Evolutionary conservation across 139 green algal genomes (phyloP).

Genomic region (Yamagishiella unicocca): DNA sequence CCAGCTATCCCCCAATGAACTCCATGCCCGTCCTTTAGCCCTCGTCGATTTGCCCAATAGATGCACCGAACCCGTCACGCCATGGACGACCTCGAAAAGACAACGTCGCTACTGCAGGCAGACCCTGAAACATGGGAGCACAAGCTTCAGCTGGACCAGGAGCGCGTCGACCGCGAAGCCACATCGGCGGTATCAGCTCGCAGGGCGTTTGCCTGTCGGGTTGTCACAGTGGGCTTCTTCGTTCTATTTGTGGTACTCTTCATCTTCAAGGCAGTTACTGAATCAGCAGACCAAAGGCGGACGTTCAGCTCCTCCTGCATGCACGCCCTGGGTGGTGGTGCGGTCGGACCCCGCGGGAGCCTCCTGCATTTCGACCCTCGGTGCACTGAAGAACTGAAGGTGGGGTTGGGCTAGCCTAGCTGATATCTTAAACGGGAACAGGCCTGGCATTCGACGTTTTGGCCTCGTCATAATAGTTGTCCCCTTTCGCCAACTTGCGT

Average conservation of each 20-base stretch:
- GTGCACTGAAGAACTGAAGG: constrained; percentile 27
- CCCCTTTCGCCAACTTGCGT: too few relatives aligned
- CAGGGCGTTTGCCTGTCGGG: constrained; percentile 9
- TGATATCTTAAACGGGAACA: neutral
- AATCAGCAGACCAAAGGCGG: neutral
- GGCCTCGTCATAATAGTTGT: too few relatives aligned
- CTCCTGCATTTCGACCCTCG: constrained; percentile 1
- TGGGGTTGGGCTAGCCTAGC: neutral
- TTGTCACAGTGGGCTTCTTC: neutral
- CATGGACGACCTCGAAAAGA: neutral
- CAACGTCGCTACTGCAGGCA: neutral
- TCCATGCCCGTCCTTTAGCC: too few relatives aligned
- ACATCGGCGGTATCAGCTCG: too few relatives aligned
- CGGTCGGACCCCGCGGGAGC: constrained; percentile 11
- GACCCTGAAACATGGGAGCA: neutral
- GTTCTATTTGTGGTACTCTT: constrained; percentile 13
- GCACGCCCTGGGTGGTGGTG: constrained; percentile 36
- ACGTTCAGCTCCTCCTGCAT: constrained; percentile 20
- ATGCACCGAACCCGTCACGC: constrained; percentile 6
- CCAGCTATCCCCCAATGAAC: too few relatives aligned
- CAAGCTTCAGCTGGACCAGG: neutral
- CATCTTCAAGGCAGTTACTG: neutral
- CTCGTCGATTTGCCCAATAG: too few relatives aligned
- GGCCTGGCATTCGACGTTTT: neutral
- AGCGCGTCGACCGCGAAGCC: neutral